Evolutionary conservation across 176 grass and related monocot genomes (phyloP), one percentile per base, ranked within the genome.

Genomic region (Oryza officinalis): DNA sequence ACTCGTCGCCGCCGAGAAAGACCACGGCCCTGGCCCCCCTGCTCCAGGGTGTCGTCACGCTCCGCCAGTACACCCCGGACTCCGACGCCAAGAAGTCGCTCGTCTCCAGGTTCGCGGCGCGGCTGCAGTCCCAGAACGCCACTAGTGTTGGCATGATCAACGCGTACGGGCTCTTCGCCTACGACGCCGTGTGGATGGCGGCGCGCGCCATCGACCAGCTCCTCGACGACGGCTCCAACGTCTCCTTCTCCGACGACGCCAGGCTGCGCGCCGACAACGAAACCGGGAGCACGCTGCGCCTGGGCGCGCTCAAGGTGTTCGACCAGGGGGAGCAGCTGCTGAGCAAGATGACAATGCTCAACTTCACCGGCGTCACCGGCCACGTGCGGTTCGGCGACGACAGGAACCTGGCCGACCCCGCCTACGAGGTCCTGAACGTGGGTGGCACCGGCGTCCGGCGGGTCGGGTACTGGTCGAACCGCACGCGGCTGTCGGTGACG

Each of bases 401-500:
- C 46, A 46, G 76, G 57, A 87, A 61, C 30, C 84, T 91, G 38
- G 30, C 87, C 17, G 18, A 80, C 65, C 79, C 92, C 1, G 67
- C 90, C 20, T 98, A 98, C 75, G 92, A 98, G 75, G 77, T 98
- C 30, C 93, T 98, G 35, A 98, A 98, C 83, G 79, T 98, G 54
- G 88, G 71, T 1, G 95, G 87, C 28, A 92, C 90, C 1, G 92
- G 92, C 46, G 81, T 83, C 43, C 88, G 95, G 30, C 77, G 65
- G 17, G 88, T 98, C 5, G 95, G 92, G 1, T 98, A 91, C 77
- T 95, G 95, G 95, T 85, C 90, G 0, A 95, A 95, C 59, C 8
- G 65, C 52, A 86, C 91, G 26, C 61, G 76, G 14, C 71, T 98
- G 32, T 90, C 94, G 3, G 77, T 81, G 14, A 17, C 69, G 9